Base-by-base conservation (phyloP, 2,329 filamentous ascomycete species). In the Leptographium flavum region DNA sequence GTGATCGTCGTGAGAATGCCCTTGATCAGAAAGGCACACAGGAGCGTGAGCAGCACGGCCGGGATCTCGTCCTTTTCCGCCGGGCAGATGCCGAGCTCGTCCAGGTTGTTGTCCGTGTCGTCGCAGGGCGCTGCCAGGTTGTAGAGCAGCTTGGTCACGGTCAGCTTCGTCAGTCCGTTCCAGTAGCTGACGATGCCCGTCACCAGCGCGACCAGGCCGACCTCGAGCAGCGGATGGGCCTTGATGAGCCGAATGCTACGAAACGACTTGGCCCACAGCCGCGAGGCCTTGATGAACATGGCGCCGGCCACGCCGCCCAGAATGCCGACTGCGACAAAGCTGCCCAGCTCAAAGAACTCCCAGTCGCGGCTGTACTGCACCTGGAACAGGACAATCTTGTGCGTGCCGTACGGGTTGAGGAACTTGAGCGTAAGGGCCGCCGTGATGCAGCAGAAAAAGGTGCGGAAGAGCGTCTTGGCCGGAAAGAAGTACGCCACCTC, bases 401-500 rank as follows among this genome's bases (percentile, higher is more conserved):
- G 80, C 0, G 88, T 96, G 27, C 90, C 90, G 55, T 96, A 98
- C 0, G 92, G 92, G 55, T 98, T 93, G 32, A 96, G 69, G 53
- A 95, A 95, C 57, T 95, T 95, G 54, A 98, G 69, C 1, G 88
- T 90, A 30, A 98, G 64, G 0, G 92, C 87, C 2, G 92, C 88
- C 28, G 83, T 81, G 55, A 96, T 96, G 62, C 90, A 96, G 67
- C 90, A 96, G 64, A 96, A 96, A 63, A 98, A 98, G 0, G 92
- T 96, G 44, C 92, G 73, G 67, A 98, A 98, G 9, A 98, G 73
- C 0, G 90, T 96, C 66, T 98, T 96, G 6, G 90, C 87, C 0
- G 92, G 90, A 60, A 96, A 96, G 63, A 96, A 96, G 62, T 96
- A 96, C 54, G 85, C 79, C 50, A 96, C 88, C 70, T 96, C 92